phyloP scores from a whole-genome alignment of 495 filamentous ascomycete species.

The Aspergillus sclerotioniger region DNA sequence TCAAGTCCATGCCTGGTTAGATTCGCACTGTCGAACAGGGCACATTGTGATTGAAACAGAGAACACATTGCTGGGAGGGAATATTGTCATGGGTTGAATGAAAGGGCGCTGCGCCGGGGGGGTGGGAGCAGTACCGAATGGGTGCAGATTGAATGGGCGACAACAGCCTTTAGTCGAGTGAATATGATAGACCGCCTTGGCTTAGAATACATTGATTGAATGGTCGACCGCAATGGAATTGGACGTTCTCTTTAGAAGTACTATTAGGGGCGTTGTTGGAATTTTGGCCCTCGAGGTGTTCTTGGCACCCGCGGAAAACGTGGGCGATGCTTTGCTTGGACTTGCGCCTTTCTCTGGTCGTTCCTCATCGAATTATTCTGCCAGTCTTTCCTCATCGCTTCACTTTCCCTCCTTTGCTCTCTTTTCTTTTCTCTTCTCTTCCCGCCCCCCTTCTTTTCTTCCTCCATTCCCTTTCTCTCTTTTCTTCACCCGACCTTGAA shows the following conservation, averaged over 20 bases:
- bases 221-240: no score
- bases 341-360: constrained; percentile 16
- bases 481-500: constrained; percentile 2
- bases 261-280: background rate
- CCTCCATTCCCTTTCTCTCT: constrained; percentile 6
- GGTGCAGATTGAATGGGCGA: no score
- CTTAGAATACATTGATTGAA: no score
- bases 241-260: background rate
- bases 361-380: constrained; percentile 7
- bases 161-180: no score
- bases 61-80: no score
- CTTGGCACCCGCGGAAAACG: constrained; percentile 25
- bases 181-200: no score
- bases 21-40: no score
- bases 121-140: no score
- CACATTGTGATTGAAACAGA: no score
- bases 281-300: constrained; percentile 4
- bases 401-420: background rate
- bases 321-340: constrained; percentile 14
- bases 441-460: constrained; percentile 3
- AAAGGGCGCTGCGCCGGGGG: no score
- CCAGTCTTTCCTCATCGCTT: background rate
- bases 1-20: no score
- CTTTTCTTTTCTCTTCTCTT: background rate
- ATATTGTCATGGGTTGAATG: no score